Evolutionary conservation across 2,329 filamentous ascomycete species (phyloP), one percentile per base, ranked within the genome.

Genomic region (Clonostachys byssicola): DNA sequence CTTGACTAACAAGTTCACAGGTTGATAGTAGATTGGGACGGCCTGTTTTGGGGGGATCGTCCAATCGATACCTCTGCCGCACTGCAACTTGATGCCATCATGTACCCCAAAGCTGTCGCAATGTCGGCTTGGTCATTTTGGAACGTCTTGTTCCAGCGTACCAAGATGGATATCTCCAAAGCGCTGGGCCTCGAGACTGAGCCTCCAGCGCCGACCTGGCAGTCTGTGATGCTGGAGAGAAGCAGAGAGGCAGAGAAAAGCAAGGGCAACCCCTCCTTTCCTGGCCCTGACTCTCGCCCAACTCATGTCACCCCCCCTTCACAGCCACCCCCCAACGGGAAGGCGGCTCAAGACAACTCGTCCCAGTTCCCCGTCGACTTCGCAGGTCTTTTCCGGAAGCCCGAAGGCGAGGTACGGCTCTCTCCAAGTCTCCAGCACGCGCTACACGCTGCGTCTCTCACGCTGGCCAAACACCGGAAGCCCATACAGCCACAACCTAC

Each of bases 81-180:
- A 17, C 64, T 69, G 47, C 64, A 68, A 46, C 59, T 78, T 12
- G 63, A 70, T 39, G 71, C 73, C n/a, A 67, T 71, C 3, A 61
- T 84, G 5, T 81, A 74, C 66, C 81, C 81, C 3, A 70, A 70
- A 39, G 71, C 77, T 3, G 57, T 82, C 3, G 68, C 74, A 6
- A 50, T 73, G 43, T 75, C 79, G 0, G 63, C 70, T 3, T 81
- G 75, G 72, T 73, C 70, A 2, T 80, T 83, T 52, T 57, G 71
- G 9, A 73, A 69, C 35, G 71, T 72, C 2, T 59, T 82, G 6
- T 56, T 72, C 18, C 68, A 66, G 43, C 70, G 77, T 45, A 72
- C 78, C 14, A 61, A 66, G 8, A 51, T 62, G 6, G 67, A 70
- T 30, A 58, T 79, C 2, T 67, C 67, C 17, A 70, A 63, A 35